These are phyloP conservation scores for Leccinum solheimii DNA, from an alignment of 1,284 basidiomycete genomes.

Conservation along the genomic window DNA sequence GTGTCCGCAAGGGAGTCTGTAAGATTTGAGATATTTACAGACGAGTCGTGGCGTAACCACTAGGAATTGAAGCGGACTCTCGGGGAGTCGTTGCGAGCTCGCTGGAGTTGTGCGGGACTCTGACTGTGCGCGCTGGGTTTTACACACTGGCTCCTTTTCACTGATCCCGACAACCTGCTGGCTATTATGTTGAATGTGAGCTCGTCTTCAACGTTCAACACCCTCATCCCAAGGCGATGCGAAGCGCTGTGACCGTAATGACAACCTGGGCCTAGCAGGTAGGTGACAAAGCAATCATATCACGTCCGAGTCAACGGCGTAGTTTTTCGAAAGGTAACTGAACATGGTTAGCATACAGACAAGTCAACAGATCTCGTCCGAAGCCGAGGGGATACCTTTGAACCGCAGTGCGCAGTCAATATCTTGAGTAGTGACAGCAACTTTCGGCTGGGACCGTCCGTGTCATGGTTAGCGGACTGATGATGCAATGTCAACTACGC, in stretches of 20 bases:
- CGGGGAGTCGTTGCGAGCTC: background rate
- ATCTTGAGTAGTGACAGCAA: constrained; percentile 6
- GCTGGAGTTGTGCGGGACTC: background rate
- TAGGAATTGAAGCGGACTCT: too few relatives aligned
- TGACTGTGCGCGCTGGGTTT: background rate
- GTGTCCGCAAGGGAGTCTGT: background rate
- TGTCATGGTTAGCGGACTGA: background rate
- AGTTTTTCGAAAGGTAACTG: background rate
- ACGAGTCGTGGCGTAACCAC: background rate
- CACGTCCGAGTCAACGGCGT: background rate
- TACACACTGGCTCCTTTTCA: background rate
- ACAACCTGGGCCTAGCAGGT: background rate
- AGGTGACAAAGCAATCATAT: background rate
- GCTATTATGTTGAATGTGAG: constrained; percentile 1
- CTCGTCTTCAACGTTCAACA: background rate
- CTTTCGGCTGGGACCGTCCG: constrained; percentile 2
- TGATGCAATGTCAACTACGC: constrained; percentile 10
- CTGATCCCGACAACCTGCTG: background rate
- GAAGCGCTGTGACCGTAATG: background rate
- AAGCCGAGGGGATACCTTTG: background rate
- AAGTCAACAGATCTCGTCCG: constrained; percentile 2
- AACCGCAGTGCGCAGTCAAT: background rate
- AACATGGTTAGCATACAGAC: background rate
- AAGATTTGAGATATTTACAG: background rate
- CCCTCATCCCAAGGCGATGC: background rate